Percentiles rank a stretch among this genome's conserved stretches.
phyloP scores from a whole-genome alignment of 1,284 basidiomycete genomes.

The Tremellales sp. region DNA sequence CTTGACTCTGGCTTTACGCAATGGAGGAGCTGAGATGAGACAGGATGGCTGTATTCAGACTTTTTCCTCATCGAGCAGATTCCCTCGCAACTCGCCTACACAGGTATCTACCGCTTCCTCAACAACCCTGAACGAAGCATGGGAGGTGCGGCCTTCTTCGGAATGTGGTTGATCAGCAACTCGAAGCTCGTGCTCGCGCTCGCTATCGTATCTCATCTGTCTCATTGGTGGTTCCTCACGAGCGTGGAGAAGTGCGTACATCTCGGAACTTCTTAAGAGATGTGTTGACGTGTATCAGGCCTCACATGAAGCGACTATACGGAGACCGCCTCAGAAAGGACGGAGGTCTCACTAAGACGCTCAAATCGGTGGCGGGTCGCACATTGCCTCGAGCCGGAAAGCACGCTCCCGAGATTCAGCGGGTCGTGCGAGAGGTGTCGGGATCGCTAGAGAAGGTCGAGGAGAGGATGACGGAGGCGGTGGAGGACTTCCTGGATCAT shows the following conservation, averaged over 20 bases:
- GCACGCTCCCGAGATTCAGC: slow-evolving; percentile 68
- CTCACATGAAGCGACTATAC: slow-evolving; percentile 95
- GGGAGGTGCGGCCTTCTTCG: slow-evolving; percentile 93
- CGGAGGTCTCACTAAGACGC: slow-evolving; percentile 92
- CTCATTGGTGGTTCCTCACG: slow-evolving; percentile 87
- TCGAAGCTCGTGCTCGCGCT: slow-evolving; percentile 78
- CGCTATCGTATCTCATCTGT: slow-evolving; percentile 78
- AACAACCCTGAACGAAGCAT: slow-evolving; percentile 92
- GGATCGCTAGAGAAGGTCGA: slow-evolving; percentile 93
- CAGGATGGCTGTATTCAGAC: slow-evolving; percentile 96
- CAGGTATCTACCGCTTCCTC: slow-evolving; percentile 92
- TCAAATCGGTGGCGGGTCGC: slow-evolving; percentile 79
- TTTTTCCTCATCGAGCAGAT: slow-evolving; percentile 92
- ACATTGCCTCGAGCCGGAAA: slow-evolving; percentile 59
- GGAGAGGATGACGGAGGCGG: slow-evolving; percentile 79
- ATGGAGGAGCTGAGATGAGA: neutral
- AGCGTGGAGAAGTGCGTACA: slow-evolving; percentile 74
- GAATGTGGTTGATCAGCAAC: slow-evolving; percentile 82
- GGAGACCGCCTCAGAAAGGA: slow-evolving; percentile 89
- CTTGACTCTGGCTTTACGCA: neutral
- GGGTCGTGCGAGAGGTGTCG: slow-evolving; percentile 82
- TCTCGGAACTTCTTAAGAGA: neutral
- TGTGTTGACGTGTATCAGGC: slow-evolving; percentile 54
- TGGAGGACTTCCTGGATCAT: slow-evolving; percentile 87
- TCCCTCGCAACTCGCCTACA: slow-evolving; percentile 86